These are phyloP conservation scores for Sclerotinia spermophila DNA, from an alignment of 2,329 filamentous ascomycete species.

Conservation along the genomic window DNA sequence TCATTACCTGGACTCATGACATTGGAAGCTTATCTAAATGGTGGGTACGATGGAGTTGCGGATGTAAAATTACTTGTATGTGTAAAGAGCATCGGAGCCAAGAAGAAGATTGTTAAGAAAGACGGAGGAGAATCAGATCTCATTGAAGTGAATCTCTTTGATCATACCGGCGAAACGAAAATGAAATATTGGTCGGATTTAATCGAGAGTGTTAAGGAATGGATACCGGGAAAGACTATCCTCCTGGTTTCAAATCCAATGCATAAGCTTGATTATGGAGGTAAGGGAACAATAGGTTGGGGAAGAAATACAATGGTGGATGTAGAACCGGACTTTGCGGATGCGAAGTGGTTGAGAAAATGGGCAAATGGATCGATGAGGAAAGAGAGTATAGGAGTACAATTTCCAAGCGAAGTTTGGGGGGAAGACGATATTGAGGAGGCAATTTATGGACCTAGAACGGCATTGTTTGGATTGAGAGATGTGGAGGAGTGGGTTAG, in stretches of 20 bases:
- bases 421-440: conserved; percentile 37
- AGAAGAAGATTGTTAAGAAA: conserved; percentile 49
- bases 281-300: conserved; percentile 35
- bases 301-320: conserved; percentile 49
- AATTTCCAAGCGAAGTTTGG: conserved; percentile 44
- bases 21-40: conserved; percentile 50
- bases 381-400: conserved; percentile 48
- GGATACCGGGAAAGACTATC: conserved; percentile 47
- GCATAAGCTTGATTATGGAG: conserved; percentile 24
- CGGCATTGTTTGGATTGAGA: conserved; percentile 42
- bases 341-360: conserved; percentile 51
- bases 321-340: conserved; percentile 51
- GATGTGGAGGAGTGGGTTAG: conserved; percentile 44
- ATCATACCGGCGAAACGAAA: conserved; percentile 52
- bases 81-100: conserved; percentile 53
- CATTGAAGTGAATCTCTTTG: conserved; percentile 51
- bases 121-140: conserved; percentile 44
- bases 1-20: conserved; percentile 51
- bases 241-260: conserved; percentile 45
- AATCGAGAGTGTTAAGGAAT: conserved; percentile 43
- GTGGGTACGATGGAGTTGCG: conserved; percentile 48
- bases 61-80: conserved; percentile 53
- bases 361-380: conserved; percentile 47
- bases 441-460: conserved; percentile 36
- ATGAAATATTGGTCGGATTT: conserved; percentile 55